Conservation (phyloP, 148 eudicot genomes). For the Silene latifolia region DNA sequence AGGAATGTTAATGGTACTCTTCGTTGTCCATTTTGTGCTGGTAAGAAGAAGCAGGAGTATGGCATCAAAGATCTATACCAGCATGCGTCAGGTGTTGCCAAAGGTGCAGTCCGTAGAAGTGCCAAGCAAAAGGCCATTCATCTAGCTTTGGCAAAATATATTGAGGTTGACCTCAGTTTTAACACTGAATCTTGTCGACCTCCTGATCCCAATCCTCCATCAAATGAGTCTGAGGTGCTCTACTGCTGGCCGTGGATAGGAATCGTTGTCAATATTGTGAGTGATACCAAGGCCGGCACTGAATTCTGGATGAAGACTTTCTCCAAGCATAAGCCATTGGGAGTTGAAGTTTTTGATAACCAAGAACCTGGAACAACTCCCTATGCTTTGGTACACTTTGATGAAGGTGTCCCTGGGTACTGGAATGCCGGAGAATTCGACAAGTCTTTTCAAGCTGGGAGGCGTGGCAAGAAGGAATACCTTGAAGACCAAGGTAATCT, state of each 20-base stretch:
- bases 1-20: constrained; percentile 54
- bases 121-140: constrained; percentile 68
- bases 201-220: constrained; percentile 27
- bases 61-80: constrained; percentile 68
- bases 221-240: constrained; percentile 31
- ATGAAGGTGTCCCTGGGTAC: constrained; percentile 53
- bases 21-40: constrained; percentile 83
- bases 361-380: constrained; percentile 27
- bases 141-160: constrained; percentile 57
- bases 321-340: constrained; percentile 46
- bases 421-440: constrained; percentile 61
- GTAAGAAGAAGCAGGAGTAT: constrained; percentile 91
- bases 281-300: constrained; percentile 24
- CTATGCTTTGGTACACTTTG: constrained; percentile 53
- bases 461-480: constrained; percentile 67
- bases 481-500: constrained; percentile 22
- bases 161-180: constrained; percentile 45
- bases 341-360: constrained; percentile 40
- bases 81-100: constrained; percentile 71
- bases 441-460: constrained; percentile 50
- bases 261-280: constrained; percentile 53
- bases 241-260: constrained; percentile 82
- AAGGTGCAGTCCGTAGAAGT: constrained; percentile 59
- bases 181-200: constrained; percentile 19
- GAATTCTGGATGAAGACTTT: constrained; percentile 43